Percentiles rank a stretch among this genome's conserved stretches.
These are phyloP conservation scores for Colletotrichum destructivum DNA, from an alignment of 2,329 filamentous ascomycete species.

Conservation along the genomic window DNA sequence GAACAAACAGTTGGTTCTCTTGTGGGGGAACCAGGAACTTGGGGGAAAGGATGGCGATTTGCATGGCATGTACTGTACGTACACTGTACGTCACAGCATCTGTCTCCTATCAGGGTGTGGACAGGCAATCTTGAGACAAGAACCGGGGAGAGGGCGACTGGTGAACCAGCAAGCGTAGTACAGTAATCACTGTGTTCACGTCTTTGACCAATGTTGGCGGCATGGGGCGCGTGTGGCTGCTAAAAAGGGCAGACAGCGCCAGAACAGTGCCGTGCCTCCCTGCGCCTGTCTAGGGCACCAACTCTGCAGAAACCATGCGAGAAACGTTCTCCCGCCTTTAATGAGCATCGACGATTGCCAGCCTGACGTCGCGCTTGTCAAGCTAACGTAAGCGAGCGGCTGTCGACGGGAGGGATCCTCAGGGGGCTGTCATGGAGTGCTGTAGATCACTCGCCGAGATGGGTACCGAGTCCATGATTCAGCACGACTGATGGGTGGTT, in stretches of 20 bases:
- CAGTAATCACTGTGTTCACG: background rate
- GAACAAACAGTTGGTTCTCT: background rate
- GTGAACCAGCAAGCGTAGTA: background rate
- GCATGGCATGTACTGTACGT: background rate
- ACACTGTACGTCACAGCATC: background rate
- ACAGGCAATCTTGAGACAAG: background rate
- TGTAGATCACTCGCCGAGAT: slow-evolving; percentile 16
- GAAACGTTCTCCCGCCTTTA: background rate
- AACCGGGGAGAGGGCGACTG: background rate
- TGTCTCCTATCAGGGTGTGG: background rate
- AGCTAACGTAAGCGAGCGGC: background rate
- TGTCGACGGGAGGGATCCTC: background rate
- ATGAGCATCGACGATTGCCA: background rate
- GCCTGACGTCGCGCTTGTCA: background rate
- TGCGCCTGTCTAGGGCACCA: background rate
- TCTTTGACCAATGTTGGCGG: background rate
- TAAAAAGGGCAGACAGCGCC: background rate
- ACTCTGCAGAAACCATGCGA: background rate
- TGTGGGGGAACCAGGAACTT: background rate
- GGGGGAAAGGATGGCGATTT: background rate
- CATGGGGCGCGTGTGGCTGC: background rate
- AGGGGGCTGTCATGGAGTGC: background rate
- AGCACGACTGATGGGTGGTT: background rate
- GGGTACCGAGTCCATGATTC: slow-evolving; percentile 4
- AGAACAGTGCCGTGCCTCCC: background rate